phyloP scores from a whole-genome alignment of 176 grass and related monocot genomes.

The Eragrostis curvula region DNA sequence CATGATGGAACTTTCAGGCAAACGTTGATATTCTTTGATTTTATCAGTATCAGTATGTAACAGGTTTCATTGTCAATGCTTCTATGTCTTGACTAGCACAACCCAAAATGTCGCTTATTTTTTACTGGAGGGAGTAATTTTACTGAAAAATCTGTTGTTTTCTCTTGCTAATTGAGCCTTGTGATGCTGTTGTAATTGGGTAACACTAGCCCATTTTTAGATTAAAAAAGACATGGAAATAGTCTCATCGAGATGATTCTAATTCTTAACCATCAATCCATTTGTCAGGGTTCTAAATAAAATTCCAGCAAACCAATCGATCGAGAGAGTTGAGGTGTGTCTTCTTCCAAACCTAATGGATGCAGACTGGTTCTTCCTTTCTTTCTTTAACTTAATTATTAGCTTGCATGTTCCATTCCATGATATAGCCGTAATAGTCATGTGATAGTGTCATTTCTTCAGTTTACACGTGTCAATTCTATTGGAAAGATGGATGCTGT shows the following conservation, averaged over 20 bases:
- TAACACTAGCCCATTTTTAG: neutral
- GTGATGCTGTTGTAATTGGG: neutral
- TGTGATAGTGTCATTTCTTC: neutral
- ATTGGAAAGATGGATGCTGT: neutral
- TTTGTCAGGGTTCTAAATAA: conserved; percentile 79
- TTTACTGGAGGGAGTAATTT: neutral
- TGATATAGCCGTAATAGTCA: conserved; percentile 18
- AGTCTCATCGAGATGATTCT: neutral
- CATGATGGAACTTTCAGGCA: too few relatives aligned
- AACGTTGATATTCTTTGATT: neutral
- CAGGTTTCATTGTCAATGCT: neutral
- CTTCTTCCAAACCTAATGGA: conserved; percentile 26
- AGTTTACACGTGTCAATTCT: neutral
- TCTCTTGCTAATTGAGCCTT: neutral
- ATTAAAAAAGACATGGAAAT: neutral
- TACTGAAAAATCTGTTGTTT: neutral
- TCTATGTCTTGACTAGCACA: conserved; percentile 7
- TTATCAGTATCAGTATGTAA: neutral
- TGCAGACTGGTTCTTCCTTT: neutral
- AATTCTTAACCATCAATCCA: neutral
- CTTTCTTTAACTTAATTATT: neutral
- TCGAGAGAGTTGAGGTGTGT: conserved; percentile 89
- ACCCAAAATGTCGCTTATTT: neutral
- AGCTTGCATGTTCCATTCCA: neutral
- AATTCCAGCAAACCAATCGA: conserved; percentile 87